phyloP scores from a whole-genome alignment of 768 basidiomycete species.

The Macrolepiota albuminosa region DNA sequence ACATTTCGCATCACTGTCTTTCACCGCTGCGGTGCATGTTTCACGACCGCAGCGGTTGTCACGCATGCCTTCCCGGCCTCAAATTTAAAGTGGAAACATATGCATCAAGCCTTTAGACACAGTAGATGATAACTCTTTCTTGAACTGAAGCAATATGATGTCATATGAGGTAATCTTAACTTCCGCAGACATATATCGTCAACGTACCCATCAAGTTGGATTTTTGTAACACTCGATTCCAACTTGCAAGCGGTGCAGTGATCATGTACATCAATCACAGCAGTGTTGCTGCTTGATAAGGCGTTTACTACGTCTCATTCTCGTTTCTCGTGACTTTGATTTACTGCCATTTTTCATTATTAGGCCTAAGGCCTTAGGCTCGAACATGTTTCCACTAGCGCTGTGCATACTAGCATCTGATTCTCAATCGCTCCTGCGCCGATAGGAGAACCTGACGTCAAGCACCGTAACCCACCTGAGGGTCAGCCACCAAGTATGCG shows the following conservation, averaged over 20 bases:
- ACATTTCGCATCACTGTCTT: no score
- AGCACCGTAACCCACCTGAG: not conserved
- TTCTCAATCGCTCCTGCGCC: not conserved
- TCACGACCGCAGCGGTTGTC: not conserved
- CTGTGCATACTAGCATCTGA: not conserved
- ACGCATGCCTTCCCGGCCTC: not conserved
- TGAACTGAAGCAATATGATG: not conserved
- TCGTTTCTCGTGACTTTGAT: not conserved
- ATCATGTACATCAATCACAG: not conserved
- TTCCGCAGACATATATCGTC: no score
- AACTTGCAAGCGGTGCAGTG: not conserved
- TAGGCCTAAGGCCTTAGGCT: no score
- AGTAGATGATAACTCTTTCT: not conserved
- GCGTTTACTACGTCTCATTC: not conserved
- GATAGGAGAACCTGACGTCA: not conserved
- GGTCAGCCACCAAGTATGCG: not conserved
- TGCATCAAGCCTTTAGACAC: no score
- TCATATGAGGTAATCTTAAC: no score
- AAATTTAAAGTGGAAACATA: not conserved
- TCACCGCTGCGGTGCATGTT: not conserved
- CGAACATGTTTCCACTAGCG: no score
- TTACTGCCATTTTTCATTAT: no score
- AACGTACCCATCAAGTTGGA: not conserved
- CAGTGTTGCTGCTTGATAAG: no score
- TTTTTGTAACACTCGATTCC: not conserved